phyloP scores from a whole-genome alignment of 2,329 filamentous ascomycete species.

The Epicoccum sorghinum region DNA sequence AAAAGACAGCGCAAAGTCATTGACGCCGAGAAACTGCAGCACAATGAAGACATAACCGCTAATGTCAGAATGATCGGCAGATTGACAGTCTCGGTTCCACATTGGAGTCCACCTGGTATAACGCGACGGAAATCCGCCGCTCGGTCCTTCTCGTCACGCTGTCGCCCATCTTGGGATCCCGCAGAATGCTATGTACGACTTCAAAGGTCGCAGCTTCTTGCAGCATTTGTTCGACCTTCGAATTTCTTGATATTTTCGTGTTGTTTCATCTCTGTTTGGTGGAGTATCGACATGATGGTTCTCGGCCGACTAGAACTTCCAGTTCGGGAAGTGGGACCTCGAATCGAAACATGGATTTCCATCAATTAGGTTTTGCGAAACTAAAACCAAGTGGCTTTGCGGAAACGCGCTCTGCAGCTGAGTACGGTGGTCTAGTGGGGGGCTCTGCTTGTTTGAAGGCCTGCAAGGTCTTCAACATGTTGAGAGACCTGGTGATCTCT shows the following conservation, averaged over 20 bases:
- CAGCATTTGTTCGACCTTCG: background rate
- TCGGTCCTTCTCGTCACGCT: background rate
- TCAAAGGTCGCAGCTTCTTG: background rate
- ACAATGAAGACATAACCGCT: constrained; percentile 1
- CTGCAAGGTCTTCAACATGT: no score
- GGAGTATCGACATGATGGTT: background rate
- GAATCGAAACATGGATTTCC: background rate
- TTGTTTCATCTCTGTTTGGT: constrained; percentile 5
- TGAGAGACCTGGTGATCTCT: no score
- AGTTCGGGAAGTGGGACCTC: background rate
- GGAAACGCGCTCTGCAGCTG: background rate
- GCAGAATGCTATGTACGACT: background rate
- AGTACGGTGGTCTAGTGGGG: background rate
- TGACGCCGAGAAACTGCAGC: background rate
- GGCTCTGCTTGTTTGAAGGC: no score
- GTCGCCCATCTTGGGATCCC: background rate
- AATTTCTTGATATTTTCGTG: background rate
- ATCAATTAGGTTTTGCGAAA: background rate
- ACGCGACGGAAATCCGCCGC: background rate
- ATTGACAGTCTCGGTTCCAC: background rate
- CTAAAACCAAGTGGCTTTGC: background rate
- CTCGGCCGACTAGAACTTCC: constrained; percentile 1
- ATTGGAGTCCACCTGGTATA: background rate
- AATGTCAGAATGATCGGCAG: constrained; percentile 4
- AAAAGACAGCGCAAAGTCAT: constrained; percentile 1